Conservation (phyloP, 495 filamentous ascomycete species). For the Penicillium diatomitis region DNA sequence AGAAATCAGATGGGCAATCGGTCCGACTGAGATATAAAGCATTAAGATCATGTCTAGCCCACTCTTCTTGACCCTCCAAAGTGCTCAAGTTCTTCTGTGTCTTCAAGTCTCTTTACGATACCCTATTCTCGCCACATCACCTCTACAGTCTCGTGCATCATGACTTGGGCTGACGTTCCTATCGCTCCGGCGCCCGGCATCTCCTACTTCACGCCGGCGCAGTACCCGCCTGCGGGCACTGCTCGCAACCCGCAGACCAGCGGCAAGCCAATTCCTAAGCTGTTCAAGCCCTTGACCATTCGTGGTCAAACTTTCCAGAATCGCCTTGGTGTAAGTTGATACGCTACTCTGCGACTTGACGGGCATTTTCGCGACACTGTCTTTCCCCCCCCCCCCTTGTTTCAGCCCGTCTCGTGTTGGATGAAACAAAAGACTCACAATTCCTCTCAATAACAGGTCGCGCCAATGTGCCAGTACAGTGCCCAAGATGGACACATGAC, state of each 20-base stretch:
- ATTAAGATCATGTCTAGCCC: too few relatives aligned
- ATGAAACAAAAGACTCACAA: slow-evolving; percentile 7
- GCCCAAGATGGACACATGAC: slow-evolving; percentile 55
- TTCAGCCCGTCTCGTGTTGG: neutral
- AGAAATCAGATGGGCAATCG: slow-evolving; percentile 8
- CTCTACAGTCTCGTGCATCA: neutral
- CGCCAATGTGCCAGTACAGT: slow-evolving; percentile 63
- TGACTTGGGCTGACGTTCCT: slow-evolving; percentile 30
- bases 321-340: slow-evolving; percentile 42
- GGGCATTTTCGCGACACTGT: neutral
- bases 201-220: slow-evolving; percentile 61
- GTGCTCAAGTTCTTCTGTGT: too few relatives aligned
- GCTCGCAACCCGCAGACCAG: slow-evolving; percentile 51
- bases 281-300: slow-evolving; percentile 58
- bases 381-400: neutral
- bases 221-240: slow-evolving; percentile 55
- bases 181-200: slow-evolving; percentile 41
- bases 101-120: too few relatives aligned
- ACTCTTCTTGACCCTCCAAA: too few relatives aligned
- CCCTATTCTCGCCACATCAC: too few relatives aligned
- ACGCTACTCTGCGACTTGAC: too few relatives aligned
- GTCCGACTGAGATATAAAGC: too few relatives aligned
- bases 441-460: slow-evolving; percentile 23
- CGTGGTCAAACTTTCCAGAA: slow-evolving; percentile 52
- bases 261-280: slow-evolving; percentile 50